These are phyloP conservation scores for Castanospermum australe DNA, from an alignment of 306 rosid species.

Conservation along the genomic window DNA sequence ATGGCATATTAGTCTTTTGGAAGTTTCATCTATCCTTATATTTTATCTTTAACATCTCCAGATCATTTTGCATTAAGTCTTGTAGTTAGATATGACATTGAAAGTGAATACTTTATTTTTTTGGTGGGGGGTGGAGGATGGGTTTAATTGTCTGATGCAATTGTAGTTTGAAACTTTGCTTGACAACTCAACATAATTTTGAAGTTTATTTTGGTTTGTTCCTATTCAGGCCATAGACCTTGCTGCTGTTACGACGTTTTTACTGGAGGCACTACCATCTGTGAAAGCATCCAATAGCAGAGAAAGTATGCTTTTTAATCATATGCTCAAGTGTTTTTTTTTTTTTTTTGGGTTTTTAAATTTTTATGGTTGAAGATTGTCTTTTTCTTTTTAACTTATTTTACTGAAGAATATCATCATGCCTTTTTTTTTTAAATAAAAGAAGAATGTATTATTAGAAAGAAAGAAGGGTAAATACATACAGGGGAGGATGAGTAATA, in stretches of 20 bases:
- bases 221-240: constrained; percentile 76
- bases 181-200: constrained; percentile 8
- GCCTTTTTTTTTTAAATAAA: background rate
- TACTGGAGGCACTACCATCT: constrained; percentile 83
- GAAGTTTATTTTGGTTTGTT: constrained; percentile 7
- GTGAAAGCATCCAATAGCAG: constrained; percentile 48
- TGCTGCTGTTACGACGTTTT: constrained; percentile 75
- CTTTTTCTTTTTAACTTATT: background rate
- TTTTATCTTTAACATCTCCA: background rate
- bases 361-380: background rate
- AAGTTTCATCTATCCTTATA: constrained; percentile 9
- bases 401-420: background rate
- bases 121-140: background rate
- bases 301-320: constrained; percentile 52
- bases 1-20: too few relatives aligned
- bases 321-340: background rate
- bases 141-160: background rate
- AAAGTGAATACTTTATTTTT: background rate
- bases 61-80: background rate
- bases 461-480: constrained; percentile 15
- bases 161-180: background rate
- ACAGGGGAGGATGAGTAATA: background rate
- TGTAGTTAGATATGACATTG: background rate
- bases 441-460: background rate
- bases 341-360: background rate